Conservation (phyloP, 768 basidiomycete genomes). For the Suillus clintonianus region DNA sequence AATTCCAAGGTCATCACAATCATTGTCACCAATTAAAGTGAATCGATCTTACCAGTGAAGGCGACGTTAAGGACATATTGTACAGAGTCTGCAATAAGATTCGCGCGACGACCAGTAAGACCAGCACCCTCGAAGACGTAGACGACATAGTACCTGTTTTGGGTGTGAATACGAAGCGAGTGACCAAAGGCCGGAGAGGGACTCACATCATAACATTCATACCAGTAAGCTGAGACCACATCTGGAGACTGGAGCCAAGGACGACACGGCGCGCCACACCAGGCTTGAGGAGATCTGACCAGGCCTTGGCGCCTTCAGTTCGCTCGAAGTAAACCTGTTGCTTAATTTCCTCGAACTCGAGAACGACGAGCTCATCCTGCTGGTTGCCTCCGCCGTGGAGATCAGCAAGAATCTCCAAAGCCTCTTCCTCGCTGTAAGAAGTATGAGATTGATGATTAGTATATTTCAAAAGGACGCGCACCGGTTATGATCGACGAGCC, state of each 20-base stretch:
- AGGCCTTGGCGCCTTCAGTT: conserved; percentile 71
- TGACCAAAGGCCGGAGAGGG: neutral
- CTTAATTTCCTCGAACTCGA: conserved; percentile 71
- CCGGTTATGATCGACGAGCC: conserved; percentile 65
- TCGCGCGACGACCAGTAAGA: conserved; percentile 70
- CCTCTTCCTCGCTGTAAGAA: conserved; percentile 45
- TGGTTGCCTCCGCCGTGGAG: conserved; percentile 65
- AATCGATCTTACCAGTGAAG: conserved; percentile 30
- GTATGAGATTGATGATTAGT: neutral
- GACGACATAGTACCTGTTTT: conserved; percentile 36
- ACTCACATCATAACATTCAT: conserved; percentile 83
- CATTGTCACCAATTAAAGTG: neutral
- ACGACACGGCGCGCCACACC: conserved; percentile 70
- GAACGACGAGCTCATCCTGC: conserved; percentile 59
- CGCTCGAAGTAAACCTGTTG: conserved; percentile 60
- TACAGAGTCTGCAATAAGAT: conserved; percentile 74
- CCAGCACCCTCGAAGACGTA: conserved; percentile 81
- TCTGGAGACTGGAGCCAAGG: conserved; percentile 71
- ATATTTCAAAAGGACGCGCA: conserved; percentile 16
- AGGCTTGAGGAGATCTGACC: conserved; percentile 63
- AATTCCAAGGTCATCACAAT: neutral
- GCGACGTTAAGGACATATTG: conserved; percentile 49
- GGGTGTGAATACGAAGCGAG: neutral
- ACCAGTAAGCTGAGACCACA: conserved; percentile 77
- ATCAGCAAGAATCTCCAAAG: conserved; percentile 72